A percentile compares a stretch with the other conserved stretches of the same genome.
These are phyloP conservation scores for Neopestalotiopsis sp. DNA, from an alignment of 2,329 filamentous ascomycete species.

Conservation along the genomic window DNA sequence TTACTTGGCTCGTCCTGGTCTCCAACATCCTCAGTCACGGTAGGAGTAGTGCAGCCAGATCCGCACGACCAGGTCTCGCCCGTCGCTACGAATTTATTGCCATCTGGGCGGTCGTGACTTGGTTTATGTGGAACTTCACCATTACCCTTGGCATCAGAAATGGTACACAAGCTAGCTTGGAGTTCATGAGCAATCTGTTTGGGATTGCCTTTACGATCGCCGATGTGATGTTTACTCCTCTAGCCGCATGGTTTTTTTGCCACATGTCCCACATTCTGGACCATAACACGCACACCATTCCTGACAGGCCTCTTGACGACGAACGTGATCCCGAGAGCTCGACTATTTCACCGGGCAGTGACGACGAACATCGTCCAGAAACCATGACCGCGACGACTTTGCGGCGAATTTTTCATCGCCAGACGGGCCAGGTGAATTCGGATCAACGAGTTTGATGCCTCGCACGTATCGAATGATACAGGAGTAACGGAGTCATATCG, in stretches of 20 bases:
- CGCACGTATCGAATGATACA: too few species aligned
- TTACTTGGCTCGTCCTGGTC: constrained; percentile 52
- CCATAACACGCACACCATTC: constrained; percentile 58
- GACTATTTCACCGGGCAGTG: constrained; percentile 23
- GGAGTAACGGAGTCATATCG: too few species aligned
- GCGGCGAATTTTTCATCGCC: too few species aligned
- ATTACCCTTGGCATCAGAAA: too few species aligned
- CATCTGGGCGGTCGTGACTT: constrained; percentile 55
- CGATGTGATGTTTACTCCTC: constrained; percentile 53
- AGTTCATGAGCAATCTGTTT: too few species aligned
- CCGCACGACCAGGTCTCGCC: constrained; percentile 42
- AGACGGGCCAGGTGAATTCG: too few species aligned
- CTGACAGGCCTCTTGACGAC: constrained; percentile 51
- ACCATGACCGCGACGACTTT: not conserved
- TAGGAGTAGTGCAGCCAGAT: constrained; percentile 37
- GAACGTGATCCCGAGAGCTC: constrained; percentile 54
- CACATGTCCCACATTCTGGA: constrained; percentile 55
- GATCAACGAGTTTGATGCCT: too few species aligned
- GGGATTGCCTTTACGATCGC: constrained; percentile 50
- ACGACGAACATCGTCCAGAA: not conserved
- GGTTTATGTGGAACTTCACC: constrained; percentile 49
- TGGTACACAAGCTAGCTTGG: too few species aligned
- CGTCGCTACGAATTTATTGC: constrained; percentile 51
- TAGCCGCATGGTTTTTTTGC: constrained; percentile 47
- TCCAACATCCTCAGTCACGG: constrained; percentile 47